Conservation (phyloP, 805 yeast species). For the Candida ponderosae region DNA sequence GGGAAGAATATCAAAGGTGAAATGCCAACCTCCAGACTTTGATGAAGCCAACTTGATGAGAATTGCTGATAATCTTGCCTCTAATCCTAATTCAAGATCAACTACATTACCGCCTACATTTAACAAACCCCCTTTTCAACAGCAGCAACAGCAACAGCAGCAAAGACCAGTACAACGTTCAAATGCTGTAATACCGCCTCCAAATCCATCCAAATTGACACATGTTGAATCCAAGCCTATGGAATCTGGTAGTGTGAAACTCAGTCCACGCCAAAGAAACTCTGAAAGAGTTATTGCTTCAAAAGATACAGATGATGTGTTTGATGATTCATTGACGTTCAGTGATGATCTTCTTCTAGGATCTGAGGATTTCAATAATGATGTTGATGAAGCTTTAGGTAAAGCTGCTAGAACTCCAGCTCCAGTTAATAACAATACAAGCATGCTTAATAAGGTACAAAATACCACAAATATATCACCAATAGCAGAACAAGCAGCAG, state of each 20-base stretch:
- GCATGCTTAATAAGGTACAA: too few species aligned
- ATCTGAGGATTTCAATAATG: slow-evolving; percentile 25
- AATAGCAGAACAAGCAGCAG: neutral
- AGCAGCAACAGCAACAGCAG: slow-evolving; percentile 1
- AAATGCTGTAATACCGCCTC: neutral
- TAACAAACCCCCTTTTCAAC: neutral
- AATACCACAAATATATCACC: too few species aligned
- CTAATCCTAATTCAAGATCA: slow-evolving; percentile 7
- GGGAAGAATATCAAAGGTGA: slow-evolving; percentile 33
- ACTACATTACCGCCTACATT: slow-evolving; percentile 7
- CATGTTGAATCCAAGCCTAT: too few species aligned
- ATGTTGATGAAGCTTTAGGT: slow-evolving; percentile 10
- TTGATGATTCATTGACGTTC: slow-evolving; percentile 47
- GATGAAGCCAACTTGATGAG: slow-evolving; percentile 34
- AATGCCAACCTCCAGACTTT: slow-evolving; percentile 36
- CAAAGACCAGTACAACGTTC: neutral
- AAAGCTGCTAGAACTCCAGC: too few species aligned
- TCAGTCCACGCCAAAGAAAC: neutral
- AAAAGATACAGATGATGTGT: slow-evolving; percentile 23
- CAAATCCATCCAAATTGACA: too few species aligned
- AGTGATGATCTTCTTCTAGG: slow-evolving; percentile 40
- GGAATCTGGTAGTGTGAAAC: too few species aligned
- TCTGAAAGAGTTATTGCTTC: neutral
- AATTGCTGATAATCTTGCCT: slow-evolving; percentile 11
- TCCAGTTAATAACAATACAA: too few species aligned